phyloP scores from a whole-genome alignment of 805 yeast species.

The Cyberlindnera suaveolens region DNA sequence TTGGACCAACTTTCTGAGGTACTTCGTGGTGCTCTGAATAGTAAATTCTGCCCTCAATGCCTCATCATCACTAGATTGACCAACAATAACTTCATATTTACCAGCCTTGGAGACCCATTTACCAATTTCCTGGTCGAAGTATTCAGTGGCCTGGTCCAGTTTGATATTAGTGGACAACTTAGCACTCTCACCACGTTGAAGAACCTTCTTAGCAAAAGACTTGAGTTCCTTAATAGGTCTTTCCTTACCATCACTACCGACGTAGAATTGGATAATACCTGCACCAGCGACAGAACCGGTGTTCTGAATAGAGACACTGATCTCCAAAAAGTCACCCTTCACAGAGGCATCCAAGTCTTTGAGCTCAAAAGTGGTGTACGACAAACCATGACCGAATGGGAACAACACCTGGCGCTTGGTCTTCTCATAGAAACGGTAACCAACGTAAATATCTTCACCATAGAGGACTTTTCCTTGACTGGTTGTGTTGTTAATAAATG shows the following conservation, averaged over 20 bases:
- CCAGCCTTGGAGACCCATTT: conserved; percentile 50
- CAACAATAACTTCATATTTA: conserved; percentile 41
- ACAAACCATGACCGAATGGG: conserved; percentile 61
- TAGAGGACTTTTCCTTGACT: conserved; percentile 48
- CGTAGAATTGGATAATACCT: conserved; percentile 50
- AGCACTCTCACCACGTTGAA: conserved; percentile 38
- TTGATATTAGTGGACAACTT: conserved; percentile 31
- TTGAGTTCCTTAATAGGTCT: conserved; percentile 57
- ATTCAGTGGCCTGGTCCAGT: conserved; percentile 44
- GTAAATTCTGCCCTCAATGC: conserved; percentile 1
- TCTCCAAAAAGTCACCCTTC: conserved; percentile 17
- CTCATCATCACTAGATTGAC: conserved; percentile 29
- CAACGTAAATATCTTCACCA: conserved; percentile 63
- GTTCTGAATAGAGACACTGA: conserved; percentile 34
- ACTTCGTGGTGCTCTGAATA: no score
- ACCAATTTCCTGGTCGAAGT: conserved; percentile 41
- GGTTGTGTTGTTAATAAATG: conserved; percentile 45
- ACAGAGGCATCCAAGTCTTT: conserved; percentile 29
- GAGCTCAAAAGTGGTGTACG: conserved; percentile 47
- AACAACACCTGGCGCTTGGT: conserved; percentile 38
- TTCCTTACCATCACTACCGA: conserved; percentile 30
- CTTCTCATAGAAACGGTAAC: conserved; percentile 52
- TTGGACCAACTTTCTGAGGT: no score
- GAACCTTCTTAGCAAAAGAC: conserved; percentile 44
- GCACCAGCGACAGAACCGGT: conserved; percentile 42